phyloP scores from a whole-genome alignment of 129 eudicot species.

The Scalesia atractyloides region DNA sequence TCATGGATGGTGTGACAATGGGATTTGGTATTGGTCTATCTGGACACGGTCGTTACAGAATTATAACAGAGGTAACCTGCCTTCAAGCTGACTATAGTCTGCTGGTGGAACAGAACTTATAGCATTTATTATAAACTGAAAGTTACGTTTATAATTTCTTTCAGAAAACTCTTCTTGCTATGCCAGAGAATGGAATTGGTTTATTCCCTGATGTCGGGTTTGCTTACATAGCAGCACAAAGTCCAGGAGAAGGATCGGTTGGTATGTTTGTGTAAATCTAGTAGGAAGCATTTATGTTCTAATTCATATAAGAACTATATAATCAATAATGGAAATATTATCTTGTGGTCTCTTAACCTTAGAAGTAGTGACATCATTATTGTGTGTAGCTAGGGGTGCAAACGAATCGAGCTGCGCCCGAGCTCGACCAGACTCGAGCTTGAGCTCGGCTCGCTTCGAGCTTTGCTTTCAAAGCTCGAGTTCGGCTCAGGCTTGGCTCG shows the following conservation, averaged over 20 bases:
- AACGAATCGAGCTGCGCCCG: too few species aligned
- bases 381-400: neutral
- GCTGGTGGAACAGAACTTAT: slow-evolving; percentile 14
- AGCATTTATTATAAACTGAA: neutral
- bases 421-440: too few species aligned
- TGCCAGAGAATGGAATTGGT: slow-evolving; percentile 98
- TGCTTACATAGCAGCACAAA: slow-evolving; percentile 83
- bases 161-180: slow-evolving; percentile 91
- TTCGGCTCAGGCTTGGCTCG: too few species aligned
- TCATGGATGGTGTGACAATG: slow-evolving; percentile 99
- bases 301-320: neutral
- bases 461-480: too few species aligned
- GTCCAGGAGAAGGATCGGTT: slow-evolving; percentile 90
- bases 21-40: slow-evolving; percentile 98
- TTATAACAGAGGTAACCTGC: slow-evolving; percentile 74
- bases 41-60: slow-evolving; percentile 92
- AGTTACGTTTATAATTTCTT: slow-evolving; percentile 16
- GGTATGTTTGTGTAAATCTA: slow-evolving; percentile 45
- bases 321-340: neutral
- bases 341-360: neutral
- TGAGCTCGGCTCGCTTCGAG: too few species aligned
- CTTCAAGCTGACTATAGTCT: slow-evolving; percentile 7
- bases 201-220: slow-evolving; percentile 94
- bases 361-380: neutral
- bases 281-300: slow-evolving; percentile 1